A percentile compares a stretch with the other conserved stretches of the same genome.
Conservation (phyloP, 148 eudicot species). For the Mesembryanthemum crystallinum region DNA sequence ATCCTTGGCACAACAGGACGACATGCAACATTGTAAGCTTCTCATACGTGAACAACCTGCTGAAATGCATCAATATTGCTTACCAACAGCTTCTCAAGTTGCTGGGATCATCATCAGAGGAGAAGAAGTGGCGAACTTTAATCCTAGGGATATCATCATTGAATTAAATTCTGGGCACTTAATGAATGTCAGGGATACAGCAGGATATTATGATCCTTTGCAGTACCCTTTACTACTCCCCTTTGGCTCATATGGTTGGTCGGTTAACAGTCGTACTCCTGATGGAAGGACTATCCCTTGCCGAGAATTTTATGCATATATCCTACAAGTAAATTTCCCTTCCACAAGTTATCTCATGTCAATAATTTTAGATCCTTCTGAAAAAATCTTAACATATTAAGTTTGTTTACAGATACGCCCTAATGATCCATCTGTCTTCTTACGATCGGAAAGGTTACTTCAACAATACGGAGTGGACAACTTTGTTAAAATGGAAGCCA, state of each 20-base stretch:
- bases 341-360: no score
- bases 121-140: constrained; percentile 12
- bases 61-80: not conserved
- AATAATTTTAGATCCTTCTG: no score
- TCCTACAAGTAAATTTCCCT: not conserved
- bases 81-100: constrained; percentile 11
- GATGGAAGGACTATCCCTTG: not conserved
- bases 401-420: not conserved
- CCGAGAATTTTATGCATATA: not conserved
- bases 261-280: not conserved
- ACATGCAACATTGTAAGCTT: constrained; percentile 1
- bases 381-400: not conserved
- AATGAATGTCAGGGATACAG: not conserved
- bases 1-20: not conserved
- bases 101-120: constrained; percentile 4
- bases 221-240: not conserved
- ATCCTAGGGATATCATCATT: not conserved
- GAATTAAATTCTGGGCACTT: not conserved
- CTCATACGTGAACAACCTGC: constrained; percentile 2
- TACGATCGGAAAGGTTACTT: not conserved
- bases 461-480: not conserved
- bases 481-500: not conserved
- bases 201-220: constrained; percentile 10
- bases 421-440: not conserved
- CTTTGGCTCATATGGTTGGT: constrained; percentile 12